A percentile compares a stretch with the other conserved stretches of the same genome.
phyloP scores from a whole-genome alignment of 2,329 filamentous ascomycete genomes.

The Sarocladium kiliense region DNA sequence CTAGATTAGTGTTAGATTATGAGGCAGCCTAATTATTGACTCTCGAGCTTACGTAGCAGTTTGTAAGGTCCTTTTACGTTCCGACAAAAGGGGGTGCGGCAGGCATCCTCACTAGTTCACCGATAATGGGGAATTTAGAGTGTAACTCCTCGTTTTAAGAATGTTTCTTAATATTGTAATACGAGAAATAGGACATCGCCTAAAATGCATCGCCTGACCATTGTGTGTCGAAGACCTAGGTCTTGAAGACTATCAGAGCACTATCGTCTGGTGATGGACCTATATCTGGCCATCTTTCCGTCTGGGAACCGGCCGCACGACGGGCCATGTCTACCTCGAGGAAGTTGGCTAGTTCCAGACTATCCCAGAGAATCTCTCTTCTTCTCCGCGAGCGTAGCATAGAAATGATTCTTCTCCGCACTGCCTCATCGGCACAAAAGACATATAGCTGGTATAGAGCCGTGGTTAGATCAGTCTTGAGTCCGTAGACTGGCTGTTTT shows the following conservation, averaged over 20 bases:
- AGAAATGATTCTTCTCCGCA: constrained; percentile 12
- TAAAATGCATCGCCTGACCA: too few species aligned
- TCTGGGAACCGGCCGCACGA: not conserved
- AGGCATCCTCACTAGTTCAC: too few species aligned
- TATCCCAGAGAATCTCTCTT: constrained; percentile 15
- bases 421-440: constrained; percentile 11
- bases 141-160: too few species aligned
- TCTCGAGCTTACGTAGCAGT: too few species aligned
- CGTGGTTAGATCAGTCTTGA: constrained; percentile 10
- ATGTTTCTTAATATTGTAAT: too few species aligned
- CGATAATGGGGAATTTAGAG: too few species aligned
- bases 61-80: too few species aligned
- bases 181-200: too few species aligned
- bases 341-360: constrained; percentile 12
- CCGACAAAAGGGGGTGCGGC: too few species aligned
- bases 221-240: too few species aligned
- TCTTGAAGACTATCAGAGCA: not conserved
- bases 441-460: constrained; percentile 11
- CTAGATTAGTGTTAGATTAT: too few species aligned
- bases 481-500: not conserved
- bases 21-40: too few species aligned
- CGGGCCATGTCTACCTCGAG: constrained; percentile 4
- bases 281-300: constrained; percentile 9
- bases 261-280: not conserved
- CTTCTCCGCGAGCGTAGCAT: constrained; percentile 12